Base-by-base conservation (phyloP, 768 basidiomycete species). In the Clitopilus passeckerianus region DNA sequence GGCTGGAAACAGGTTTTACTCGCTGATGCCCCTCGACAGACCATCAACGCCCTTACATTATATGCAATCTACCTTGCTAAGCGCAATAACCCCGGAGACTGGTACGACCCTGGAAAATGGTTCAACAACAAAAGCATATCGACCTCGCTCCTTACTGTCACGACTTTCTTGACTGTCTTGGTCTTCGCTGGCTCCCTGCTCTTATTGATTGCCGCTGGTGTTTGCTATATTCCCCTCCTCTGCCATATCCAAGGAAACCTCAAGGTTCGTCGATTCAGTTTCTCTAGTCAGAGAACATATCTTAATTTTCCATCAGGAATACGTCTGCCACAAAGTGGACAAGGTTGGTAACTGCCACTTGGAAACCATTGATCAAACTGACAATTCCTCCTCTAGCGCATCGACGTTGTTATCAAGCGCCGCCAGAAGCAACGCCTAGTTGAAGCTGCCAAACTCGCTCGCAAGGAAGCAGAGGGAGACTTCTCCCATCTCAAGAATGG, bases 311-410 rank as follows among this genome's bases (percentile, higher is more conserved):
- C 35, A 55, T 60, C 63, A 93, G 89, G 96, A 99, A 81, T 98
- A 97, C 75, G 93, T 92, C 73, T 98, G 95, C 71, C 93, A 98
- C 79, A 97, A 98, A 74, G 93, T 98, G 54, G 96, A 99, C 78
- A 98, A 98, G 85, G 91, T 93, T 68, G 58, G 67, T 46, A 9
- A 33, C 30, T 22, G 10, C 18, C 35, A 8, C 37, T 9, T 41
- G 33, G 30, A 50, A 23, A 50, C 6, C 18, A 12, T 18, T 53
- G 46, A 10, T 22, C 18, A 4, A 50, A 52, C 53, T 60, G 6
- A 57, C n/a, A n/a, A 24, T 35, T 37, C 10, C 46, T 22, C n/a
- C 66, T 61, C 14, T 61, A 94, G 92, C 94, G 96, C 63, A 98
- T 98, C 65, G 84, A 87, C 59, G 91, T 89, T 68, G 87, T 98